Evolutionary conservation across 2,329 filamentous ascomycete genomes (phyloP), one percentile per base, ranked within the genome.

Genomic region (Diplodia sapinea): DNA sequence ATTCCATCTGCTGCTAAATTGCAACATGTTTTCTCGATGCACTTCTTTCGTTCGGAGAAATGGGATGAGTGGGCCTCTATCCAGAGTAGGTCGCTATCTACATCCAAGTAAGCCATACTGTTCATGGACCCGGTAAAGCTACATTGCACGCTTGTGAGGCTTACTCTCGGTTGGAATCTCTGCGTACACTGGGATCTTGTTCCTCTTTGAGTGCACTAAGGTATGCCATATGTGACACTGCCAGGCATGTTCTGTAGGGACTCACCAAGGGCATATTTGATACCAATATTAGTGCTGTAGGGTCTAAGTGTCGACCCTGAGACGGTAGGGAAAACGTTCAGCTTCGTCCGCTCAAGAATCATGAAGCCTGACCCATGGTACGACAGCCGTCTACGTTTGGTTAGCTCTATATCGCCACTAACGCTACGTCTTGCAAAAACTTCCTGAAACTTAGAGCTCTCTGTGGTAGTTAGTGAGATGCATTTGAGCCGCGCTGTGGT

Each of bases 401-500:
- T 6, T 17, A n/a, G 40, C 40, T 43, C 17, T 17, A 43, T 17
- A 13, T 7, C 17, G 15, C 15, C 5, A 17, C 31, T 33, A 33
- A 33, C 8, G 31, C 31, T 33, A 9, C 7, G 15, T 17, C 40
- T 43, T 47, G 9, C 43, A 47, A 11, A 7, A 20, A 9, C 4
- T 8, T 9, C n/a, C 20, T 11, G 17, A 20, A n/a, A 1, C 7
- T 3, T 47, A 3, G 1, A 0, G n/a, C n/a, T 4, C n/a, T 47
- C 43, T 11, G 9, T 9, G 0, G 15, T 8, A 11, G 17, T 20
- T 2, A 26, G 23, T n/a, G 9, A 9, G 7, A 20, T 47, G 17
- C 17, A 11, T n/a, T 5, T 3, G 9, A 11, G 43, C 43, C 17
- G 7, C 20, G 20, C n/a, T 20, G 43, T 1, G 3, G n/a, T 20